Evolutionary conservation across 345 rosid species (phyloP), one percentile per base, ranked within the genome.

Genomic region (Arabidopsis suecica): DNA sequence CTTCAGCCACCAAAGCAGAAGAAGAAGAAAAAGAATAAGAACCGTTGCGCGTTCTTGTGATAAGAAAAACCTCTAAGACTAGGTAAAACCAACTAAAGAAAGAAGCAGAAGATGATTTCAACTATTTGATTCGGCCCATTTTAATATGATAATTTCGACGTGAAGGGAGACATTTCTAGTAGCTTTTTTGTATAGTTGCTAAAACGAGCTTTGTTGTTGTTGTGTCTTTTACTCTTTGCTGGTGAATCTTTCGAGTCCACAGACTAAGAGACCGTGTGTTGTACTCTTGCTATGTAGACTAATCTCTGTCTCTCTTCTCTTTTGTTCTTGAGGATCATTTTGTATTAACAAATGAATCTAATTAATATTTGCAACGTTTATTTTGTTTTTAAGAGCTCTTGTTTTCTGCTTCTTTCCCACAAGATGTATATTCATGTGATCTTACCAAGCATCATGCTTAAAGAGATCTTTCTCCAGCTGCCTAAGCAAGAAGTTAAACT

Each of bases 1-100:
- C 96, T 91, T 66, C 91, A 91, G 79, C 96, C 96, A 13, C 97
- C 93, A 5, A 91, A 88, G 68, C 86, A 85, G 77, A 86, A 89
- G 91, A 91, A 91, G 79, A 91, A 91, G 93, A 91, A 83, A 86
- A 83, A 73, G 65, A 73, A 67, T 61, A 91, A 85, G 83, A 86
- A 83, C 37, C 89, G 83, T 45, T 91, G 97, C 64, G 84, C 86
- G 16, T 83, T 91, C 77, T 86, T 91, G 92, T 91, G 85, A 87
- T 76, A 41, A 33, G 37, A 12, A 12, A 18, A 56, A 28, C 12
- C 32, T 18, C 12, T 63, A 56, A 72, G 58, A 49, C 59, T 72
- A 72, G 78, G 60, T 65, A 44, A 44, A 67, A 68, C 47, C 47
- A 8, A 50, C 69, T 54, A 64, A 69, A 59, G 7, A 55, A 73